phyloP scores from a whole-genome alignment of 352 stramenopile genomes.

The Pythium apleroticum region DNA sequence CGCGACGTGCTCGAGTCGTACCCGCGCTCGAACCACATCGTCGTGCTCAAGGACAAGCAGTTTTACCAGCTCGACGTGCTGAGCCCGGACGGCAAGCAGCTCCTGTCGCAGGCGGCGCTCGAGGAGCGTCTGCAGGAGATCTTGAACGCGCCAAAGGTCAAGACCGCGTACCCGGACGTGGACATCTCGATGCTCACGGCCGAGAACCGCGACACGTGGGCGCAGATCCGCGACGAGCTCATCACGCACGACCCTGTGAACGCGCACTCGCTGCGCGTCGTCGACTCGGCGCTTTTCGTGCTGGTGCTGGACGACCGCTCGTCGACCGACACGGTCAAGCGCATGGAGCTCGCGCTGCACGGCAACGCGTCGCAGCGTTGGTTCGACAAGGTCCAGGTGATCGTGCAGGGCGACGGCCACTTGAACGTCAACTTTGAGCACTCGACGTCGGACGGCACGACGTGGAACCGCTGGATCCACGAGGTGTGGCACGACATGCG shows the following conservation, averaged over 20 bases:
- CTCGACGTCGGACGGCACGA: conserved; percentile 91
- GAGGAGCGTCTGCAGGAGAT: conserved; percentile 70
- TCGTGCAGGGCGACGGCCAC: conserved; percentile 80
- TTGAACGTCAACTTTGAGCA: conserved; percentile 94
- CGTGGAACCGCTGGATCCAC: conserved; percentile 92
- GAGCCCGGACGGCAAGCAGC: conserved; percentile 76
- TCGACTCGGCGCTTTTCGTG: conserved; percentile 91
- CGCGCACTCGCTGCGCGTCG: conserved; percentile 60
- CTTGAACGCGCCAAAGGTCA: conserved; percentile 46
- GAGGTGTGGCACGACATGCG: conserved; percentile 92
- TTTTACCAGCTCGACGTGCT: conserved; percentile 86
- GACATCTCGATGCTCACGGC: conserved; percentile 80
- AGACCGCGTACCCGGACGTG: conserved; percentile 40
- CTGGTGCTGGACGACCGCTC: conserved; percentile 84
- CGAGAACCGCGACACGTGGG: conserved; percentile 86
- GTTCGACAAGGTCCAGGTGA: conserved; percentile 94
- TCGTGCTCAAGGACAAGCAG: conserved; percentile 85
- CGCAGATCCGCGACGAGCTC: conserved; percentile 69
- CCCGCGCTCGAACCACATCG: conserved; percentile 83
- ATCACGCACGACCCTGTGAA: conserved; percentile 70
- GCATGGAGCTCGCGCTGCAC: conserved; percentile 83
- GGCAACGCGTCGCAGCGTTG: conserved; percentile 82
- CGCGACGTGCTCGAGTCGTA: conserved; percentile 78
- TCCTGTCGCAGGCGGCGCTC: conserved; percentile 72
- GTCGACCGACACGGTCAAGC: conserved; percentile 62